Evolutionary conservation across 257 asterid genomes (phyloP), one percentile per base, ranked within the genome.

Genomic region (Eucommia ulmoides): DNA sequence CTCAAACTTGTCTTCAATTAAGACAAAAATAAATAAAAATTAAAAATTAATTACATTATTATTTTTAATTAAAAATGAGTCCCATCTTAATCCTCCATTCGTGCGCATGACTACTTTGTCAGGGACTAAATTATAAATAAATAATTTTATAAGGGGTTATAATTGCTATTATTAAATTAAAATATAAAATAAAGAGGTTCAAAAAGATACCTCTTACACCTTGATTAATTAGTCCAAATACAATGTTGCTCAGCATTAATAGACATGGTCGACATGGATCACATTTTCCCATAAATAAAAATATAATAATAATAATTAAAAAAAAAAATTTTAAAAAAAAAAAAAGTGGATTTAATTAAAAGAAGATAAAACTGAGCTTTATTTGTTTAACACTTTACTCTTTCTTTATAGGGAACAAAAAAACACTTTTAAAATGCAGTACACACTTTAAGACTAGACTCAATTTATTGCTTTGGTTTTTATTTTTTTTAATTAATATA

Each of bases 91-190:
- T 35, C 38, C 26, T 33, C 45, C 83, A 72, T 74, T 63, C 77
- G 77, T 77, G 81, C 56, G 74, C 81, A 74, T 74, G 81, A 72
- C 46, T 53, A 15, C 56, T 54, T 64, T 52, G 66, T 59, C 56
- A n/a, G 24, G 38, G 46, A 33, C 48, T 54, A 62, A 61, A 64
- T 53, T 48, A 52, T 51, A 56, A 33, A 17, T 2, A 33, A 12
- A 17, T 23, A 20, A 52, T 25, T 18, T 21, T 41, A 49, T 35
- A 46, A 50, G 49, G 54, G 60, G 49, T 50, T 50, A 56, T 78
- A 73, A 68, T 69, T 64, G 75, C 69, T 67, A 48, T 24, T 55
- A 33, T 25, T 33, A 47, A 29, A 20, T 53, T 23, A 24, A 41
- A 15, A 50, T 23, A 56, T 25, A 22, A 38, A 11, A 49, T 22